Base-by-base conservation (phyloP, 192 early-diverging fungal species). In the Umbelopsis sp. region DNA sequence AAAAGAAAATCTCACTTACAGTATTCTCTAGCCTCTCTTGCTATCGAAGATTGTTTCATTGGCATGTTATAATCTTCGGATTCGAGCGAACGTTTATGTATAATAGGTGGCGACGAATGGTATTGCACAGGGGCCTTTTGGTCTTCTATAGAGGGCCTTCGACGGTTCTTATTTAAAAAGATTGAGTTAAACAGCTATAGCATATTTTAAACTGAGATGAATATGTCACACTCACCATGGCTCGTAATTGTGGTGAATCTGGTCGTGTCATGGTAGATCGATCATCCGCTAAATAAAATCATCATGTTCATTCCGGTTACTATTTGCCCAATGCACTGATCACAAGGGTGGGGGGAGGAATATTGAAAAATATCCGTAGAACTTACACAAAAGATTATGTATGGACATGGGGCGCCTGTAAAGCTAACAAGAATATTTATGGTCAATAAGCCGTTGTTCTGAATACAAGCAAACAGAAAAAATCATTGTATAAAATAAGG, bases 341-440 rank as follows among this genome's bases (percentile, higher is more conserved):
- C 38, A 41, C 38, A 41, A 41, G 38, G 38, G 12, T 1, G 38
- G 38, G 38, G 38, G 38, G 38, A 5, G 4, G 38, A 11, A 11
- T 11, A 41, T 6, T 11, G 38, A 41, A 41, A 41, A 41, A 41
- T 11, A 11, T 5, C 38, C 38, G 8, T 11, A 6, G 5, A 17
- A 34, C 56, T 34, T 62, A 62, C 56, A 62, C 17, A 62, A 20
- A 2, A 62, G 56, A 36, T 62, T 62, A 62, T 62, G 56, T 62
- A 62, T 62, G 25, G 56, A 62, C 56, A 62, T 62, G 31, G 56
- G 56, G 17, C 29, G 56, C 31, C 31, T 62, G 5, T 62, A 34
- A 14, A 34, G 56, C 56, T 62, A 34, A n/a, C 26, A 62, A 34
- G 16, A 26, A 62, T n/a, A 32, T 17, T 14, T 34, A 32, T 11